Conservation (phyloP, 495 filamentous ascomycete genomes). For the Neurospora hispaniola region DNA sequence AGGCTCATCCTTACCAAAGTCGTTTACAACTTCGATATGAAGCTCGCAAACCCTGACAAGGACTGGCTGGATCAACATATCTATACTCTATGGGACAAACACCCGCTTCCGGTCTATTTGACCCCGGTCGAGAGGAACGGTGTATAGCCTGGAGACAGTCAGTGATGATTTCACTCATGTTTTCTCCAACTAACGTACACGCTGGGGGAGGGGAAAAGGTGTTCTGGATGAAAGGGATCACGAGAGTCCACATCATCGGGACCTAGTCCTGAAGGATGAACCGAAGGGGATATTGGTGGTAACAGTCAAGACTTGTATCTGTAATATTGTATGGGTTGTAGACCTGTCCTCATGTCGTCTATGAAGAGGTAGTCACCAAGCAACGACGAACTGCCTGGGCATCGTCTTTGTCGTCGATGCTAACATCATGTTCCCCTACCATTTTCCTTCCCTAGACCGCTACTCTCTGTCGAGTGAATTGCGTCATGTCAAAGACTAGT, state of each 20-base stretch:
- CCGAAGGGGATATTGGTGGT: background rate
- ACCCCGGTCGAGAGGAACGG: background rate
- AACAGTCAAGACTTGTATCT: background rate
- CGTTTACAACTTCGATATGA: slow-evolving; percentile 38
- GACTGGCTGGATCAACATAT: slow-evolving; percentile 17
- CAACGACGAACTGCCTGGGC: background rate
- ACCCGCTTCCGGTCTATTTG: background rate
- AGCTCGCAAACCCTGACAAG: slow-evolving; percentile 22
- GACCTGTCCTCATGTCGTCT: background rate
- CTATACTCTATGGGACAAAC: background rate
- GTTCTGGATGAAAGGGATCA: background rate
- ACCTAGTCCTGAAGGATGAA: background rate
- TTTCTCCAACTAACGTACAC: background rate
- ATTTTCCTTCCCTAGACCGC: too few species aligned
- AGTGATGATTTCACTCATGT: background rate
- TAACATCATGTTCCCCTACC: too few species aligned
- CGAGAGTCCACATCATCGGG: background rate
- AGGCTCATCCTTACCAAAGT: slow-evolving; percentile 37
- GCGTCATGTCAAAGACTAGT: too few species aligned
- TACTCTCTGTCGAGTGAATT: too few species aligned
- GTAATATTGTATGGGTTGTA: background rate
- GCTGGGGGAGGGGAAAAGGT: background rate
- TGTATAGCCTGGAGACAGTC: background rate
- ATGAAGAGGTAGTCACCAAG: background rate
- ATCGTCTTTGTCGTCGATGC: background rate